Conservation (phyloP, 2,329 filamentous ascomycete species). For the Trichophaea hybrida region DNA sequence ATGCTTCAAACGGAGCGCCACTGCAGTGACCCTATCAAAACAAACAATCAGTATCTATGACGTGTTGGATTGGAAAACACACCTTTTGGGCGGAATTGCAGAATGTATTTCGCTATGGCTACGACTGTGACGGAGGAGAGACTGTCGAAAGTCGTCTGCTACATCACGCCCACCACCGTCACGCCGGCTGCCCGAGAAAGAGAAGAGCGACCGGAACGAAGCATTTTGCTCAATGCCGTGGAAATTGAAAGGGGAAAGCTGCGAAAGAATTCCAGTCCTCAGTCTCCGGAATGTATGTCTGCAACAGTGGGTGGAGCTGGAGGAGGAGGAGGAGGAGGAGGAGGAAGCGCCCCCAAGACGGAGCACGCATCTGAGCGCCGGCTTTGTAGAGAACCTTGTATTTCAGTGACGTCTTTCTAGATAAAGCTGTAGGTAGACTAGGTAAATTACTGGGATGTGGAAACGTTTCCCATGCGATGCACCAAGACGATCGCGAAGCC, state of each 20-base stretch:
- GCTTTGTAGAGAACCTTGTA: too few species aligned
- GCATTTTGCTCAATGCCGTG: constrained; percentile 6
- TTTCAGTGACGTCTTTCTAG: too few species aligned
- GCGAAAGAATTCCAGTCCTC: background rate
- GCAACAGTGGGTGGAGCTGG: too few species aligned
- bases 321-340: too few species aligned
- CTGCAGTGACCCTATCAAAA: constrained; percentile 52
- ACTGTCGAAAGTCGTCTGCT: constrained; percentile 12
- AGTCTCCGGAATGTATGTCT: too few species aligned
- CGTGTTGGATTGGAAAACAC: background rate
- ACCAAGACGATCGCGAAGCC: too few species aligned
- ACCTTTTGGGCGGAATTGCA: constrained; percentile 19
- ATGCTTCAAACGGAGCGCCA: constrained; percentile 67
- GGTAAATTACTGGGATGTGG: too few species aligned
- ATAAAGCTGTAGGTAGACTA: too few species aligned
- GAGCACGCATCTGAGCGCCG: too few species aligned
- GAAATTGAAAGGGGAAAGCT: background rate
- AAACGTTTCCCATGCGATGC: too few species aligned
- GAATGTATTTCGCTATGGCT: constrained; percentile 3
- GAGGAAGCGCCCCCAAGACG: too few species aligned
- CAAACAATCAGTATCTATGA: background rate
- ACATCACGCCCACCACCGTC: constrained; percentile 5
- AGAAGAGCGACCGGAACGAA: constrained; percentile 12
- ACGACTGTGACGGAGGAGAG: constrained; percentile 12
- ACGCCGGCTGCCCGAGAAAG: background rate